These are phyloP conservation scores for Pholiota conissans DNA, from an alignment of 768 basidiomycete species.

Conservation along the genomic window DNA sequence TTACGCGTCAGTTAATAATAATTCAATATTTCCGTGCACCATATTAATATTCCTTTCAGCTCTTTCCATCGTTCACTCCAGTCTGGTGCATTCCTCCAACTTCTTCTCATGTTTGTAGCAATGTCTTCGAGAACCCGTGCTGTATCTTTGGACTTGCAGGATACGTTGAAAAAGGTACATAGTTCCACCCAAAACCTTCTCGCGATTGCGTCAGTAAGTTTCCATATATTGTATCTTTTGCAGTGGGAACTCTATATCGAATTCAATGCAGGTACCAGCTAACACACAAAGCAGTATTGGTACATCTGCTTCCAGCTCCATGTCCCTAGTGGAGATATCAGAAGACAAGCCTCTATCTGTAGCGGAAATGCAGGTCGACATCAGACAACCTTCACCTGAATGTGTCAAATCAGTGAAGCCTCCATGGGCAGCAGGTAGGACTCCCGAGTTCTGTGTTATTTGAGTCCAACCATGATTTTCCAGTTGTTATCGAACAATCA, in stretches of 20 bases:
- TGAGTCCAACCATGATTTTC: background rate
- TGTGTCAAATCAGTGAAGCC: background rate
- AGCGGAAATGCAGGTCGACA: background rate
- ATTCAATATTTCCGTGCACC: background rate
- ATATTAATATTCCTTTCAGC: slow-evolving; percentile 33
- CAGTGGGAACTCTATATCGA: too few relatives aligned
- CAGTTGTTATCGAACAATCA: background rate
- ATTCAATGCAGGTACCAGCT: background rate
- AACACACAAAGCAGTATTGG: background rate
- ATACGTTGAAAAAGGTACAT: slow-evolving; percentile 28
- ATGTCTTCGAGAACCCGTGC: slow-evolving; percentile 57
- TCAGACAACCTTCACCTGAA: background rate
- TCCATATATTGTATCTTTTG: too few relatives aligned
- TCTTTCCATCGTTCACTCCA: slow-evolving; percentile 65
- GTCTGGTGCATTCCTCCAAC: slow-evolving; percentile 70
- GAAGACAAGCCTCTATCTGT: background rate
- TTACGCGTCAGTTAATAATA: slow-evolving; percentile 47
- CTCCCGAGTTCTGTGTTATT: background rate
- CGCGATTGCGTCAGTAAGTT: slow-evolving; percentile 10
- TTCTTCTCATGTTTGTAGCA: slow-evolving; percentile 61
- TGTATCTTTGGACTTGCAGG: slow-evolving; percentile 44
- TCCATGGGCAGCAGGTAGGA: too few relatives aligned
- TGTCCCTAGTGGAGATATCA: background rate
- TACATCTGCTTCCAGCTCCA: background rate
- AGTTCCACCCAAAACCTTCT: slow-evolving; percentile 10